phyloP scores from a whole-genome alignment of 2,329 filamentous ascomycete genomes.

The Trichoderma afroharzianum region DNA sequence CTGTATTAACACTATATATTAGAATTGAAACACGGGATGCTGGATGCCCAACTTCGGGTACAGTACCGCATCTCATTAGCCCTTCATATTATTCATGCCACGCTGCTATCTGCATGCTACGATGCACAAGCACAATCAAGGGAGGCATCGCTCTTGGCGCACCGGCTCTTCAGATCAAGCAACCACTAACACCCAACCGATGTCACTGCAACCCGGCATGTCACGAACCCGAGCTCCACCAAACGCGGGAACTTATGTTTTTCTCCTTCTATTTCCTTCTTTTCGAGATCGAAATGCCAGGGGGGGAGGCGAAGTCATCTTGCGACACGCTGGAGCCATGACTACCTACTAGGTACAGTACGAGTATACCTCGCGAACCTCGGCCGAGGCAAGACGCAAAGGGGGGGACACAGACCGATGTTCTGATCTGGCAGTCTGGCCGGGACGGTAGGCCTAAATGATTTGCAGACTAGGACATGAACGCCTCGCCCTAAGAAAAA shows the following conservation, averaged over 20 bases:
- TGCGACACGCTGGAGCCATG: constrained; percentile 1
- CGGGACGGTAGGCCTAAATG: background rate
- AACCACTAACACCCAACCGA: background rate
- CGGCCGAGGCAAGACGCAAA: background rate
- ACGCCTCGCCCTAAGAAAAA: background rate
- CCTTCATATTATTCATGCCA: background rate
- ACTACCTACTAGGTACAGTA: background rate
- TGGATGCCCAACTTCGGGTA: background rate
- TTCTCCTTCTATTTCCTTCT: background rate
- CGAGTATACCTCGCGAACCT: background rate
- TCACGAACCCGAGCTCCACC: constrained; percentile 7
- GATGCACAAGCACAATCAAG: background rate
- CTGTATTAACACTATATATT: background rate
- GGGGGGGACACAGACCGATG: background rate
- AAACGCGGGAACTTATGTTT: constrained; percentile 12
- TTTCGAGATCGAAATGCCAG: background rate
- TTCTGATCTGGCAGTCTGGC: constrained; percentile 6
- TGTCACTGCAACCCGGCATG: background rate
- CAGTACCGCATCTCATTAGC: background rate
- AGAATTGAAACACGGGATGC: background rate
- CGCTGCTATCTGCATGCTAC: background rate
- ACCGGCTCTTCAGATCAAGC: background rate
- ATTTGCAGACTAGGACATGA: background rate
- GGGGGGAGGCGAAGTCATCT: background rate
- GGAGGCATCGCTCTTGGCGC: background rate